Conservation (phyloP, 2,329 filamentous ascomycete species). For the Rhynchosporium secalis region DNA sequence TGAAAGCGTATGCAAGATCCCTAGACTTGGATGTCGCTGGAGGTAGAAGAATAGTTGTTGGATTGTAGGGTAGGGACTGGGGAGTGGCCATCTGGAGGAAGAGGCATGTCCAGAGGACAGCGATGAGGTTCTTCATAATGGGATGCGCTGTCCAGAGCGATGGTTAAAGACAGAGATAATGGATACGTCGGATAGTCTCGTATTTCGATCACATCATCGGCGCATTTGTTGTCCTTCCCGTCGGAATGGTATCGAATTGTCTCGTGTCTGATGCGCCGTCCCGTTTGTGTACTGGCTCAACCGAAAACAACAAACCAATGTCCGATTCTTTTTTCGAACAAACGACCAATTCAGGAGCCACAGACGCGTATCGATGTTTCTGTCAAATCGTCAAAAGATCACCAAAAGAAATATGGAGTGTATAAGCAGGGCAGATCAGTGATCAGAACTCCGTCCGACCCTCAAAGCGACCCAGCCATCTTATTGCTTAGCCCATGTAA, state of each 20-base stretch:
- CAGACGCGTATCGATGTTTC: background rate
- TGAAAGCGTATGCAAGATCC: slow-evolving; percentile 69
- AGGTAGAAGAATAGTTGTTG: slow-evolving; percentile 67
- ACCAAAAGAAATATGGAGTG: slow-evolving; percentile 6
- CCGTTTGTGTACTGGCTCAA: background rate
- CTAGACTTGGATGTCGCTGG: slow-evolving; percentile 49
- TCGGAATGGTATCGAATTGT: background rate
- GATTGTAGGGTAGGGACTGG: slow-evolving; percentile 69
- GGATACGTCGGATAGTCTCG: slow-evolving; percentile 22
- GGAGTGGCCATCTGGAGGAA: slow-evolving; percentile 29
- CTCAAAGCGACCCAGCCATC: slow-evolving; percentile 22
- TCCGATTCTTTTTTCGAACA: background rate
- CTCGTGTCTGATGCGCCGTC: background rate
- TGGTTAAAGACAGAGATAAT: slow-evolving; percentile 23
- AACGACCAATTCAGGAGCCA: background rate
- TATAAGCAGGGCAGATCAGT: background rate
- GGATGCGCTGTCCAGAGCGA: slow-evolving; percentile 19
- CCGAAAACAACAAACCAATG: slow-evolving; percentile 10
- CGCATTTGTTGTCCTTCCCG: background rate
- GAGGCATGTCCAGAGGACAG: slow-evolving; percentile 29
- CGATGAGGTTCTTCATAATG: slow-evolving; percentile 32
- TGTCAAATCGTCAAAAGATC: slow-evolving; percentile 1
- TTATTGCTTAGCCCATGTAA: slow-evolving; percentile 15
- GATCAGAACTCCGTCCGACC: slow-evolving; percentile 18
- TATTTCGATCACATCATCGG: slow-evolving; percentile 27